These are phyloP conservation scores for Neurospora sp. DNA, from an alignment of 495 filamentous ascomycete genomes.

Conservation along the genomic window DNA sequence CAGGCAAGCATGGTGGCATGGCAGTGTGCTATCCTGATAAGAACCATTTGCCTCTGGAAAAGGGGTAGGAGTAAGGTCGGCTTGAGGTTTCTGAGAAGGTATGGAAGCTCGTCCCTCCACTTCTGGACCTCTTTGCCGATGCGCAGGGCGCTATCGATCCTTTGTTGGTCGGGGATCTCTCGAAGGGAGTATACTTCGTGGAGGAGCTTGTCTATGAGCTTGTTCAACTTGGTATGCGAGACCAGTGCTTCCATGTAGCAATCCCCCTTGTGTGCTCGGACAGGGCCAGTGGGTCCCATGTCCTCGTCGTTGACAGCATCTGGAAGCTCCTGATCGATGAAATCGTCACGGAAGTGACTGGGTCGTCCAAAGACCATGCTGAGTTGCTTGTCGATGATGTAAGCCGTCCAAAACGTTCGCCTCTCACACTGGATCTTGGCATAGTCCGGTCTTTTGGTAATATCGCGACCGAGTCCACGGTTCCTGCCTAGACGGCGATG, in stretches of 20 bases:
- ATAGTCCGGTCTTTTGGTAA: conserved; percentile 8
- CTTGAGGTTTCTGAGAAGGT: conserved; percentile 34
- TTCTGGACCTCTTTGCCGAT: conserved; percentile 26
- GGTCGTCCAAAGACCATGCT: conserved; percentile 46
- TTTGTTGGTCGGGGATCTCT: conserved; percentile 27
- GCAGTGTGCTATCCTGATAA: conserved; percentile 42
- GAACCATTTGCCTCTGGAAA: conserved; percentile 43
- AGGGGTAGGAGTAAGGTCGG: conserved; percentile 34
- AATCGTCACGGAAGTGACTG: conserved; percentile 40
- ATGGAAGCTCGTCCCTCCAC: conserved; percentile 31
- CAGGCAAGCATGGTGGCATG: conserved; percentile 46
- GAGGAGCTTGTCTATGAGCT: conserved; percentile 29
- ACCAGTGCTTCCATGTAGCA: conserved; percentile 42
- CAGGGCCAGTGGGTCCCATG: conserved; percentile 26
- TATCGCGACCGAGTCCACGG: conserved; percentile 8
- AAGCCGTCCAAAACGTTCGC: conserved; percentile 48
- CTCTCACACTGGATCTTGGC: conserved; percentile 28
- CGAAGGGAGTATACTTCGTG: conserved; percentile 41
- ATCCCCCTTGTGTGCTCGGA: conserved; percentile 7
- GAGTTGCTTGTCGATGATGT: conserved; percentile 48
- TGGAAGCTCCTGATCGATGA: conserved; percentile 44
- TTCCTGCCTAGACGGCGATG: conserved; percentile 17
- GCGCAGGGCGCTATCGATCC: conserved; percentile 27
- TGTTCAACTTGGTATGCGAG: conserved; percentile 27
- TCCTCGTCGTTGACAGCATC: conserved; percentile 45